Evolutionary conservation across 2,329 filamentous ascomycete species (phyloP), one percentile per base, ranked within the genome.

Genomic region (Colletotrichum sp.): DNA sequence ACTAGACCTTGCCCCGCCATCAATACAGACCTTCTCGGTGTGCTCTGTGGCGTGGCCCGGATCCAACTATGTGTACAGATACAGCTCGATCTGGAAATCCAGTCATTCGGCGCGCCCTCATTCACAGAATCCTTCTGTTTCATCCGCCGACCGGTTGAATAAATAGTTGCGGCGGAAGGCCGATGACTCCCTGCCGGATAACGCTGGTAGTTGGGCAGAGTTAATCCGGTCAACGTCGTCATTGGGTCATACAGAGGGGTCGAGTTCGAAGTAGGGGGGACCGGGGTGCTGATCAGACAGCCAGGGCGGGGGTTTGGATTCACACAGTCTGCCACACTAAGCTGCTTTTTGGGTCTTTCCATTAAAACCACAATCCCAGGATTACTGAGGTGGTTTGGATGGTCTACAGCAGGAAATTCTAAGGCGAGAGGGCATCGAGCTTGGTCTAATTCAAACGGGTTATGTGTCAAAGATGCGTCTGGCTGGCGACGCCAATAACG

Each of bases 361-460:
- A 15, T 34, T 12, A 18, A n/a, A 62, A 62, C 18, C 26, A n/a
- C 16, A 30, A 21, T 62, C 18, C 28, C 7, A 32, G 16, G 59
- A 21, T n/a, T 30, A 62, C n/a, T 21, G n/a, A 49, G 12, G n/a
- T 49, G 44, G 44, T 49, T 49, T 49, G 44, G 44, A 49, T 49
- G n/a, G 18, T 15, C 13, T 26, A n/a, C 34, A 24, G 34, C 15
- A 64, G 60, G 5, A 26, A 39, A 64, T 64, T 7, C 28, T 26
- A 34, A 62, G n/a, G 62, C n/a, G 34, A 21, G 26, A 30, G 10
- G 10, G 18, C 30, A 21, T 18, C 9, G 72, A 65, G 72, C 72
- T 65, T 71, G 65, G 68, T 65, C 60, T 66, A 49, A 60, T 59
- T 70, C 72, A 75, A 75, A 75, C 72, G 59, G 32, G 26, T 26